phyloP scores from a whole-genome alignment of 305 asterid genomes.

The Fraxinus greggii region DNA sequence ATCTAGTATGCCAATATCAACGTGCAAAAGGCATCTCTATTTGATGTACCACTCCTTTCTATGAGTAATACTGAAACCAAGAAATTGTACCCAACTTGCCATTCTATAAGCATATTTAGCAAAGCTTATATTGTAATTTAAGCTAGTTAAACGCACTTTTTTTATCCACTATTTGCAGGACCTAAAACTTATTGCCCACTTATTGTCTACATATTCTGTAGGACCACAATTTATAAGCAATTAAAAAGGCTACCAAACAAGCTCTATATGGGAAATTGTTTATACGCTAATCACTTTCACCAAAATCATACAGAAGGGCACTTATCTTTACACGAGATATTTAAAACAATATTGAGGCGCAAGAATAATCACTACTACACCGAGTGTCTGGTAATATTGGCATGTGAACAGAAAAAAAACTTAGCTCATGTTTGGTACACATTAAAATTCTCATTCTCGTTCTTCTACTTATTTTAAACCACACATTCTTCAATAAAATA shows the following conservation, averaged over 20 bases:
- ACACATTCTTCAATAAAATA: too few relatives aligned
- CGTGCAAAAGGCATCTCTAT: background rate
- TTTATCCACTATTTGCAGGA: background rate
- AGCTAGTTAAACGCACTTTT: background rate
- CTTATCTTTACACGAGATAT: background rate
- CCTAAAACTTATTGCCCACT: background rate
- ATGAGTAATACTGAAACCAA: background rate
- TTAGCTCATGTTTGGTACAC: too few relatives aligned
- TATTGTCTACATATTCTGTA: background rate
- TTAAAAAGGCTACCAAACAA: background rate
- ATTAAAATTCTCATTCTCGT: too few relatives aligned
- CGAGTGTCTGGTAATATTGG: background rate
- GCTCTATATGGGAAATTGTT: background rate
- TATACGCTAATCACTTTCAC: background rate
- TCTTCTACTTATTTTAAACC: too few relatives aligned
- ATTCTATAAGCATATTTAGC: background rate
- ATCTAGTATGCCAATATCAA: background rate
- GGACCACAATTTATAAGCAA: background rate
- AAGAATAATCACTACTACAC: background rate
- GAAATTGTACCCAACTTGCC: background rate
- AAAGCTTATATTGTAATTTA: background rate
- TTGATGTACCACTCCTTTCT: background rate
- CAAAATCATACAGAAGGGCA: background rate
- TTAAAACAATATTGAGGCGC: background rate
- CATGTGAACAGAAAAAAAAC: slow-evolving; percentile 2